Evolutionary conservation across 2,329 filamentous ascomycete species (phyloP).

Genomic region (Coniochaeta hoffmannii): DNA sequence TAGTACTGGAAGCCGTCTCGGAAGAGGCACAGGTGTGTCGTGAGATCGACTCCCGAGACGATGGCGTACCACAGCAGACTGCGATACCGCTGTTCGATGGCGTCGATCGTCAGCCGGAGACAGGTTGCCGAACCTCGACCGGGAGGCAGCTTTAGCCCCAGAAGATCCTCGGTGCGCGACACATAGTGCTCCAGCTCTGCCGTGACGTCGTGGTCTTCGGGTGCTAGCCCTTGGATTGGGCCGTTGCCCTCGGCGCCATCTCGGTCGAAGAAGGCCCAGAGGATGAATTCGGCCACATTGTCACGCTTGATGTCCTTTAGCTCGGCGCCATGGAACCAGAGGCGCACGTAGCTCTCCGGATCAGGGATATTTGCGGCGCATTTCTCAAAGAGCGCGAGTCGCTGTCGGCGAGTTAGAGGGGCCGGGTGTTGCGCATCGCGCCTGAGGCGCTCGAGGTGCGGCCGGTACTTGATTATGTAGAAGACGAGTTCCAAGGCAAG

Average conservation of each 20-base stretch:
- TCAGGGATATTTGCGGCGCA: conserved; percentile 49
- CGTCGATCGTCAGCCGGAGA: conserved; percentile 60
- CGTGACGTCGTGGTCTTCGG: conserved; percentile 22
- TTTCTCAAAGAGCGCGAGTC: conserved; percentile 47
- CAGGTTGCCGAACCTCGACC: conserved; percentile 50
- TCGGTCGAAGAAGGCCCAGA: conserved; percentile 59
- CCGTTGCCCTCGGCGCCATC: conserved; percentile 15
- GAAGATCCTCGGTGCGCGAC: conserved; percentile 41
- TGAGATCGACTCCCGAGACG: conserved; percentile 46
- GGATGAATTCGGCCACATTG: conserved; percentile 59
- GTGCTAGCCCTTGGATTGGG: conserved; percentile 15
- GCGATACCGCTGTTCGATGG: conserved; percentile 51
- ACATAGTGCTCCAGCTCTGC: conserved; percentile 40
- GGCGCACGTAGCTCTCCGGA: conserved; percentile 46
- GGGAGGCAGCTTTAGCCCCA: conserved; percentile 38
- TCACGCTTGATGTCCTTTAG: conserved; percentile 52
- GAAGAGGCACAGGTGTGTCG: conserved; percentile 35
- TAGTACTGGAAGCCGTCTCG: conserved; percentile 46
- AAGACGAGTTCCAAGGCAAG: conserved; percentile 34
- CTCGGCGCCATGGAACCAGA: conserved; percentile 60
- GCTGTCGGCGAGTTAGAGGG: conserved; percentile 34
- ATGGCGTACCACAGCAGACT: conserved; percentile 58
- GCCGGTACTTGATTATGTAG: conserved; percentile 33
- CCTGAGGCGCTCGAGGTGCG: conserved; percentile 32
- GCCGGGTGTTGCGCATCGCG: conserved; percentile 31